A percentile compares a stretch with the other conserved stretches of the same genome.
These are phyloP conservation scores for Globisporangium paroecandrum DNA, from an alignment of 352 stramenopile species.

Conservation along the genomic window DNA sequence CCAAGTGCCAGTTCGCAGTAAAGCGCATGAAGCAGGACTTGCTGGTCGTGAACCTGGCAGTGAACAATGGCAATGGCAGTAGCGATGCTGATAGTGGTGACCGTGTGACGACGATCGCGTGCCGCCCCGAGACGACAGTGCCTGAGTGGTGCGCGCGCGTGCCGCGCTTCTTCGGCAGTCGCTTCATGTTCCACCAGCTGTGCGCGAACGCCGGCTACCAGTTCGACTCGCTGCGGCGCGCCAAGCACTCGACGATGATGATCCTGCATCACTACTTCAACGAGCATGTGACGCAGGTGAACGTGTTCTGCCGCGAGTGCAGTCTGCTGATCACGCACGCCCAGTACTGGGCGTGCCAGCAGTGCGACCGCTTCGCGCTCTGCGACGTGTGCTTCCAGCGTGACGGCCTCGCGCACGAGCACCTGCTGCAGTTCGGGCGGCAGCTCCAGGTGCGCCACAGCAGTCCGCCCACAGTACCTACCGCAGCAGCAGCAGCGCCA, in stretches of 20 bases:
- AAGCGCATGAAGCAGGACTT: constrained; percentile 76
- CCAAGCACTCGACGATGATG: constrained; percentile 91
- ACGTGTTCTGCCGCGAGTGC: constrained; percentile 77
- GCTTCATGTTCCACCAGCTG: constrained; percentile 88
- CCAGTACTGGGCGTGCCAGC: constrained; percentile 58
- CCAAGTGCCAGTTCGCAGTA: constrained; percentile 52
- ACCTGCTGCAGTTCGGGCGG: constrained; percentile 43
- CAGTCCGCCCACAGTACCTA: not conserved
- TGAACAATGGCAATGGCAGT: not conserved
- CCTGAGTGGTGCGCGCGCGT: constrained; percentile 54
- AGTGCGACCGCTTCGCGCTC: constrained; percentile 55
- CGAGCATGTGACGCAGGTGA: constrained; percentile 60
- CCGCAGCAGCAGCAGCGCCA: not conserved
- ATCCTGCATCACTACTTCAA: constrained; percentile 88
- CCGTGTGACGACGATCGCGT: constrained; percentile 11
- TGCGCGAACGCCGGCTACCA: constrained; percentile 76
- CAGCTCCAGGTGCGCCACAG: constrained; percentile 8
- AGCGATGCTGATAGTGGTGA: not conserved
- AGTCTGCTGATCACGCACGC: constrained; percentile 73
- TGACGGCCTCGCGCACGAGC: constrained; percentile 39
- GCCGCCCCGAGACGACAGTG: constrained; percentile 36
- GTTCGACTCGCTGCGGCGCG: constrained; percentile 84
- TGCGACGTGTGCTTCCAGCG: constrained; percentile 68
- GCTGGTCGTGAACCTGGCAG: constrained; percentile 67
- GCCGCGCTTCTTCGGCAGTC: constrained; percentile 76